Conservation (phyloP, 371 early-diverging fungal genomes). For the Mortierella sp. region DNA sequence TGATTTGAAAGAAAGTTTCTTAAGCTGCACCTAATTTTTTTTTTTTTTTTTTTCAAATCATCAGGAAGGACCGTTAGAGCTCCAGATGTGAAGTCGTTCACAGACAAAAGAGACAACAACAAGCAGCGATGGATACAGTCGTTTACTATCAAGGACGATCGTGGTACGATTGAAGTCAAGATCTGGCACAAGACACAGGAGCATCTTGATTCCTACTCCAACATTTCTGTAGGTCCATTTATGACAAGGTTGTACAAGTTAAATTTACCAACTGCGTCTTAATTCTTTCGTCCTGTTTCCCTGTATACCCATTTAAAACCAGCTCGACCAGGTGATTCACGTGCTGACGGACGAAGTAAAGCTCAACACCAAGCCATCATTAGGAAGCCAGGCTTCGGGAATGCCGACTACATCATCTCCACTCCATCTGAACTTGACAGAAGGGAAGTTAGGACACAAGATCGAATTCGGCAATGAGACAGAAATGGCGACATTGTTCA, state of each 20-base stretch:
- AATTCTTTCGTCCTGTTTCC: background rate
- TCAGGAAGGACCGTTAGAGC: constrained; percentile 34
- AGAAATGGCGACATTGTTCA: constrained; percentile 26
- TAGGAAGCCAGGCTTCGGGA: background rate
- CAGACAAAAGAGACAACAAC: constrained; percentile 21
- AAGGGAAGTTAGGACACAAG: constrained; percentile 41
- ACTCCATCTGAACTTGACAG: constrained; percentile 25
- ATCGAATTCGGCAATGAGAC: constrained; percentile 32
- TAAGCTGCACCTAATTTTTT: background rate
- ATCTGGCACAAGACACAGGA: constrained; percentile 53
- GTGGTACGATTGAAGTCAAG: constrained; percentile 45
- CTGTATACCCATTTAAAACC: background rate
- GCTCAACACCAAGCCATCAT: constrained; percentile 17
- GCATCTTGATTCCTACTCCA: constrained; percentile 22
- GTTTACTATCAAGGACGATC: constrained; percentile 50
- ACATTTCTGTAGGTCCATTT: constrained; percentile 31
- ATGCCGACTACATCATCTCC: constrained; percentile 32
- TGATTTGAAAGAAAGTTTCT: background rate
- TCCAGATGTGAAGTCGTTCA: constrained; percentile 30
- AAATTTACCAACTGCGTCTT: background rate
- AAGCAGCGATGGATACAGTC: constrained; percentile 34
- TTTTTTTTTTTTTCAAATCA: background rate
- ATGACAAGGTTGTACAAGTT: background rate
- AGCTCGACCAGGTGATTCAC: constrained; percentile 55
- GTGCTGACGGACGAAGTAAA: constrained; percentile 51